Conservation (phyloP, 495 filamentous ascomycete species). For the Pseudomonodictys pantanalensis region DNA sequence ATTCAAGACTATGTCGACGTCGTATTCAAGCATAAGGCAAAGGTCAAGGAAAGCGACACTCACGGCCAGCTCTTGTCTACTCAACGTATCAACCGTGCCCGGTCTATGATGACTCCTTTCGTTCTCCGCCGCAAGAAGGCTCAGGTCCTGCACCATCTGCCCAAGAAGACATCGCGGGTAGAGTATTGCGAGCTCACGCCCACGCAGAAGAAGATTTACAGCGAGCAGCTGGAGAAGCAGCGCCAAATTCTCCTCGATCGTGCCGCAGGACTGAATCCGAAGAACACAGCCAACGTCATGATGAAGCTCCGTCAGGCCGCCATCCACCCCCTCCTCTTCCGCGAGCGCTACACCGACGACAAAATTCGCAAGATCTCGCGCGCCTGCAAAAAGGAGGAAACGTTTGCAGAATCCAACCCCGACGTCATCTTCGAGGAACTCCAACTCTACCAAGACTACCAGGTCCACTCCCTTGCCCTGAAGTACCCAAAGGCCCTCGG, state of each 20-base stretch:
- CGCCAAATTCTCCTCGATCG: constrained; percentile 56
- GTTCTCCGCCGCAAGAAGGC: constrained; percentile 90
- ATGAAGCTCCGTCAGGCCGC: constrained; percentile 91
- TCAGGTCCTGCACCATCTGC: constrained; percentile 85
- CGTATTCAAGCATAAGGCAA: constrained; percentile 88
- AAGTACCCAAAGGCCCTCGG: constrained; percentile 59
- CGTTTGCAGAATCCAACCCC: constrained; percentile 57
- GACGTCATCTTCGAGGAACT: constrained; percentile 71
- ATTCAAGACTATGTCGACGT: constrained; percentile 69
- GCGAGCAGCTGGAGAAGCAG: constrained; percentile 54
- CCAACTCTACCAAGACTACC: constrained; percentile 72
- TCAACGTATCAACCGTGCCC: constrained; percentile 79
- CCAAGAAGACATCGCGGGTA: constrained; percentile 73
- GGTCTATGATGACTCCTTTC: constrained; percentile 92
- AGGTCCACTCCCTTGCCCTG: constrained; percentile 75
- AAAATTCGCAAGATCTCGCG: constrained; percentile 75
- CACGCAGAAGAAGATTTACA: constrained; percentile 68
- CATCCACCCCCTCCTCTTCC: constrained; percentile 86
- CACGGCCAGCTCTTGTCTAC: constrained; percentile 74
- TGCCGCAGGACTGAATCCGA: constrained; percentile 56
- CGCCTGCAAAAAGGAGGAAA: constrained; percentile 63
- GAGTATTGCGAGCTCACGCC: constrained; percentile 75
- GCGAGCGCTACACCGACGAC: constrained; percentile 70
- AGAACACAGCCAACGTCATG: constrained; percentile 65
- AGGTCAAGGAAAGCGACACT: constrained; percentile 60